Evolutionary conservation across 768 basidiomycete species (phyloP), one percentile per base, ranked within the genome.

Genomic region (Chalciporus sphaerocephalus): DNA sequence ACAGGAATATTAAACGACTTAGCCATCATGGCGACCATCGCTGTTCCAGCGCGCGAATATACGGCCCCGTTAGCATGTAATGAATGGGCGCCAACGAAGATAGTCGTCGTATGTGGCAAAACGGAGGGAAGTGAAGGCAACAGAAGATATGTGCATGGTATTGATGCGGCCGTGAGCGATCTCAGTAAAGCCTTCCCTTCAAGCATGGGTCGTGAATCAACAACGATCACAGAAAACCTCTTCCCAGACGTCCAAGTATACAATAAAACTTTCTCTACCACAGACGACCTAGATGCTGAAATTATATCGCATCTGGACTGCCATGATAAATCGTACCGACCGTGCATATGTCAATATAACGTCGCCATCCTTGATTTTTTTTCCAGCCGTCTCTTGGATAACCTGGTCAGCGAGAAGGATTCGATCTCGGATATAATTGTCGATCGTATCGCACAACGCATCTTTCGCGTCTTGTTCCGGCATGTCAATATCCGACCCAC

Each of bases 391-490:
- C 50, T 87, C 83, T 60, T 90, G 83, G 38, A 99, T 98, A 42
- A 98, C 90, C 61, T 93, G 81, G 66, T 88, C 95, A 3, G 96
- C 96, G 36, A 90, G 75, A 51, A 90, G 83, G 55, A 99, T 96
- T 36, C 93, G 80, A 68, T 98, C 95, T 21, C 85, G 83, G 59
- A 98, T 89, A 63, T 95, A 99, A 46, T 83, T 81, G 61, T 95
- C 92, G 46, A 99, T 97, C 58, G 87, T 86, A 39, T 75, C 72
- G 57, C 87, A 87, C 5, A 99, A 70, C 4, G 74, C 73, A 57
- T 92, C 77, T 68, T 97, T 97, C 17, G 94, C 95, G 69, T 98
- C 92, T 60, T 95, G 90, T 67, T 98, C 93, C 5, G 92, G 85
- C 65, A 92, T 74, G 70, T 99, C 95, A 39, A 92, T 92, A 56